These are phyloP conservation scores for Nyssa sinensis DNA, from an alignment of 148 eudicot genomes.

Conservation along the genomic window DNA sequence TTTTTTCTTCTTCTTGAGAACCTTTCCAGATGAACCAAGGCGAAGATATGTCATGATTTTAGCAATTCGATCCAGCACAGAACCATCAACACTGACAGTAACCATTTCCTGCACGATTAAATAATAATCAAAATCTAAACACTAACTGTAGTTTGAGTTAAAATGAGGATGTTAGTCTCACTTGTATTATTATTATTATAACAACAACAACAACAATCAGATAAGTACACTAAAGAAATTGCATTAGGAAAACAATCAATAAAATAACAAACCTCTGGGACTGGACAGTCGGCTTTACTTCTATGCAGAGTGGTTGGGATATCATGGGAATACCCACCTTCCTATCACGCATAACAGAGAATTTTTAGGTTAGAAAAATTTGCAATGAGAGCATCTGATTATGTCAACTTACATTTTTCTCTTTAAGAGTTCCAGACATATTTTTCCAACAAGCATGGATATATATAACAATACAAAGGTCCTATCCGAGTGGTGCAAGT, in stretches of 20 bases:
- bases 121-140: conserved; percentile 14
- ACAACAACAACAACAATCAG: no score
- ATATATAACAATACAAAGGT: no score
- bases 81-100: conserved; percentile 93
- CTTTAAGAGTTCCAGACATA: not conserved
- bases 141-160: no score
- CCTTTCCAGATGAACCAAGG: conserved; percentile 97
- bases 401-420: not conserved
- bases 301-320: conserved; percentile 95
- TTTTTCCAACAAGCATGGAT: not conserved
- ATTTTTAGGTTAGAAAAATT: not conserved
- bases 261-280: conserved; percentile 71
- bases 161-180: no score
- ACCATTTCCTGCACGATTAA: conserved; percentile 80
- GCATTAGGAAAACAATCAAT: not conserved
- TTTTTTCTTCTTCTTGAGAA: conserved; percentile 95
- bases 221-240: not conserved
- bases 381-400: not conserved
- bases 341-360: conserved; percentile 46
- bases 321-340: conserved; percentile 78
- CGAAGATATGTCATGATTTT: conserved; percentile 98
- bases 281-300: conserved; percentile 98
- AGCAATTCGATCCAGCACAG: conserved; percentile 91
- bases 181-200: no score
- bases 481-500: no score